A percentile compares a stretch with the other conserved stretches of the same genome.
phyloP scores from a whole-genome alignment of 1,139 yeast genomes.

The Martiniozyma asiatica region DNA sequence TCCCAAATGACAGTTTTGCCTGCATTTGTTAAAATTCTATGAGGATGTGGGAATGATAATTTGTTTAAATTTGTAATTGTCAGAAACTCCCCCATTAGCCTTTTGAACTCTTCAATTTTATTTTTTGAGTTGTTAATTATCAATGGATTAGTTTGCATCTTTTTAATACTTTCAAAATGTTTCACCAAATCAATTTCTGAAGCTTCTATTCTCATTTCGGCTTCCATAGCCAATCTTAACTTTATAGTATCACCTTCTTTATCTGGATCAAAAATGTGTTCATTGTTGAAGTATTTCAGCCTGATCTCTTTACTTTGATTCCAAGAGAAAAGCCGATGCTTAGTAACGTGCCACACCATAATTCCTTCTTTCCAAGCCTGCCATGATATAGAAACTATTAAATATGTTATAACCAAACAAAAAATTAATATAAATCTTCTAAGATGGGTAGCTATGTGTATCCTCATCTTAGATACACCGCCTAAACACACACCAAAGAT shows the following conservation, averaged over 20 bases:
- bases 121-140: neutral
- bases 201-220: slow-evolving; percentile 8
- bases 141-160: neutral
- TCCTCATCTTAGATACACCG: too few relatives aligned
- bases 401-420: neutral
- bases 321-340: slow-evolving; percentile 2
- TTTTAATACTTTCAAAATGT: slow-evolving; percentile 5
- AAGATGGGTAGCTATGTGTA: too few relatives aligned
- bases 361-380: slow-evolving; percentile 3
- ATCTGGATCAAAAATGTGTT: neutral
- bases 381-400: slow-evolving; percentile 1
- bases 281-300: slow-evolving; percentile 1
- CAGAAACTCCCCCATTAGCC: slow-evolving; percentile 10
- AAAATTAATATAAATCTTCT: too few relatives aligned
- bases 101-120: slow-evolving; percentile 4
- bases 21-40: slow-evolving; percentile 9
- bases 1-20: slow-evolving; percentile 18
- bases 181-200: slow-evolving; percentile 4
- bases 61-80: slow-evolving; percentile 7
- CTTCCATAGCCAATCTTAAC: slow-evolving; percentile 7
- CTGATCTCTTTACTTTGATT: neutral
- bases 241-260: neutral
- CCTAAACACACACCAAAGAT: too few relatives aligned
- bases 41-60: slow-evolving; percentile 12
- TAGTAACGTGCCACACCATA: slow-evolving; percentile 10